Base-by-base conservation (phyloP, 371 early-diverging fungal genomes). In the Zychaea mexicana region DNA sequence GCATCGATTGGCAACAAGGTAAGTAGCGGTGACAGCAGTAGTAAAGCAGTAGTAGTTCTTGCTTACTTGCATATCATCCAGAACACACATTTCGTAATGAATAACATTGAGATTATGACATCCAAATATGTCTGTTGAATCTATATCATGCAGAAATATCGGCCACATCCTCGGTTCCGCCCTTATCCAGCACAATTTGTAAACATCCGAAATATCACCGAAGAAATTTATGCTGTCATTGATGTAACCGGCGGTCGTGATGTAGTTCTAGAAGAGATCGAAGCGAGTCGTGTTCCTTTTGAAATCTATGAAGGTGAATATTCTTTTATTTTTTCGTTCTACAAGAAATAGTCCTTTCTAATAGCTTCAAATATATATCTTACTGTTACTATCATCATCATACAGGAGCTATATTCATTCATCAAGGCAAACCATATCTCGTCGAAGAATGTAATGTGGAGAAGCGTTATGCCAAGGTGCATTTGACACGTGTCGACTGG, bases 361-460 rank as follows among this genome's bases (percentile, higher is more conserved):
- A 3, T 8, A 19, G 19, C 10, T 30, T 13, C 28, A 17, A 10
- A 26, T 31, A 42, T 3, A 28, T 28, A 39, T 1, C 33, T 21
- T 19, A 47, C 22, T 22, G 17, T 21, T 46, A 2, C 61, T 64
- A 19, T 7, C n/a, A n/a, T n/a, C n/a, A n/a, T n/a, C n/a, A 45
- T 55, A 13, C 57, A 75, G 82, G 82, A 15, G 85, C 86, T 6
- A 79, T 88, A 5, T 85, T 83, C 58, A 78, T 86, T 19, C 87
- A 89, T 66, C 84, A 87, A 65, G 89, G 87, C 12, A 64, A 60
- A 59, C 55, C 85, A 0, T 89, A 81, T 61, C 61, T 81, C 0
- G 86, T 89, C 2, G 76, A 84, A 49, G 82, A 84, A 56, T 82
- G 84, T 28, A 76, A 86, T 57, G 65, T 76, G n/a, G 85, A 81